These are phyloP conservation scores for Retiboletus flavoniger DNA, from an alignment of 1,284 basidiomycete species.

Conservation along the genomic window DNA sequence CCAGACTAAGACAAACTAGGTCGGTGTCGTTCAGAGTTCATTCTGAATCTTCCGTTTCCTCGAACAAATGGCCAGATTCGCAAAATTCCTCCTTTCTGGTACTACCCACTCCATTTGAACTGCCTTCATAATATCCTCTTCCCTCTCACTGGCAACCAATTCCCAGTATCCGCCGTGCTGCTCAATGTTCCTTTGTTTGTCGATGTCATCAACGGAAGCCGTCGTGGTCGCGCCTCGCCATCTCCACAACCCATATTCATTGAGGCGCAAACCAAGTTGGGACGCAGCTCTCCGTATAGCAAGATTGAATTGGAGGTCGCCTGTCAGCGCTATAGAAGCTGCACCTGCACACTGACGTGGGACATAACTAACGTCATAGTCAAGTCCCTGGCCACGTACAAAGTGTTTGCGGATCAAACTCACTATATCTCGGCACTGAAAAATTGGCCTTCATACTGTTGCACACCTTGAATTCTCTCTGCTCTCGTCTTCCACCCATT, in stretches of 20 bases:
- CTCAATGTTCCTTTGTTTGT: slow-evolving; percentile 9
- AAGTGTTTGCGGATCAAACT: slow-evolving; percentile 19
- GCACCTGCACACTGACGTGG: slow-evolving; percentile 50
- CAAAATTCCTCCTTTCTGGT: slow-evolving; percentile 30
- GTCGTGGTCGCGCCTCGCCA: slow-evolving; percentile 33
- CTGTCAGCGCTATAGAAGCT: slow-evolving; percentile 51
- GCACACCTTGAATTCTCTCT: slow-evolving; percentile 34
- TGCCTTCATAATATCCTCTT: slow-evolving; percentile 26
- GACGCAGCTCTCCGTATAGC: slow-evolving; percentile 43
- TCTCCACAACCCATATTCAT: slow-evolving; percentile 59
- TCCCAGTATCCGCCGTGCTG: slow-evolving; percentile 24
- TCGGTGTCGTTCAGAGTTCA: slow-evolving; percentile 6
- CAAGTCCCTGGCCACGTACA: background rate
- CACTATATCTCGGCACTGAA: slow-evolving; percentile 45
- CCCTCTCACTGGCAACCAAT: slow-evolving; percentile 22
- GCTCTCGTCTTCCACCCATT: slow-evolving; percentile 23
- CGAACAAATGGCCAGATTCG: slow-evolving; percentile 10
- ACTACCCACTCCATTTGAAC: slow-evolving; percentile 30
- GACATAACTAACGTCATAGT: slow-evolving; percentile 39
- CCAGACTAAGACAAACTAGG: background rate
- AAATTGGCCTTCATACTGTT: slow-evolving; percentile 38
- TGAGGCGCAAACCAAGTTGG: slow-evolving; percentile 45
- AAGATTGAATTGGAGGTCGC: slow-evolving; percentile 47
- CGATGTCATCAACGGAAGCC: background rate
- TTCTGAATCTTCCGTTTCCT: slow-evolving; percentile 7